Conservation (phyloP, 352 stramenopile genomes). For the Pythium volutum region DNA sequence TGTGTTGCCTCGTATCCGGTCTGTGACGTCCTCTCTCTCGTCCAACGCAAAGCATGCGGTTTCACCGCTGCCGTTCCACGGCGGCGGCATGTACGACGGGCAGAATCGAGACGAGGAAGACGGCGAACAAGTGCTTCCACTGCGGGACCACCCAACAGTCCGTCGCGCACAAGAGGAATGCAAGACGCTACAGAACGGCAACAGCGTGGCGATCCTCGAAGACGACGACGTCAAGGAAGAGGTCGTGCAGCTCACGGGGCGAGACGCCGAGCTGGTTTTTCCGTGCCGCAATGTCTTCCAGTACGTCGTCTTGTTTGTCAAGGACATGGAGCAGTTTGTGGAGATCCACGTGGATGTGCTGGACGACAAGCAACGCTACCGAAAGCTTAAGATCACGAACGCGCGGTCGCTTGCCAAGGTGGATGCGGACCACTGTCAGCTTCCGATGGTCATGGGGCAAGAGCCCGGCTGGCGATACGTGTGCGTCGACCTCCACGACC, state of each 20-base stretch:
- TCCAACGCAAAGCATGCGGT: background rate
- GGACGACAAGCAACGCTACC: conserved; percentile 65
- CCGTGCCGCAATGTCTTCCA: conserved; percentile 64
- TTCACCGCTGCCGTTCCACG: background rate
- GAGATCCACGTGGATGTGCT: conserved; percentile 68
- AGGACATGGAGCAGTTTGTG: conserved; percentile 73
- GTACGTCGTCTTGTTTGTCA: conserved; percentile 82
- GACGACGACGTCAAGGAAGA: conserved; percentile 76
- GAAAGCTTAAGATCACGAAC: conserved; percentile 67
- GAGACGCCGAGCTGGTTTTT: conserved; percentile 69
- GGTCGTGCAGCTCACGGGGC: conserved; percentile 71
- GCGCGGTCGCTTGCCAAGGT: conserved; percentile 61
- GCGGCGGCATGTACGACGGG: background rate
- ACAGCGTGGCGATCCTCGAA: conserved; percentile 61
- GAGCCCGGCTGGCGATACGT: conserved; percentile 61
- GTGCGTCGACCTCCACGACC: conserved; percentile 71
- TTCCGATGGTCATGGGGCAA: conserved; percentile 54
- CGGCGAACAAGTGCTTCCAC: conserved; percentile 35
- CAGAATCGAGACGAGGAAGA: background rate
- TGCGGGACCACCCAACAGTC: conserved; percentile 51
- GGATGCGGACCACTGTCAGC: conserved; percentile 44
- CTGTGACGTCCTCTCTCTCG: conserved; percentile 1
- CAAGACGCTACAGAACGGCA: conserved; percentile 54
- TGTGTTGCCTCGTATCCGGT: conserved; percentile 41
- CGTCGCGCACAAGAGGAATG: conserved; percentile 61